phyloP scores from a whole-genome alignment of 2,329 filamentous ascomycete genomes.

The Neoscytalidium dimidiatum region DNA sequence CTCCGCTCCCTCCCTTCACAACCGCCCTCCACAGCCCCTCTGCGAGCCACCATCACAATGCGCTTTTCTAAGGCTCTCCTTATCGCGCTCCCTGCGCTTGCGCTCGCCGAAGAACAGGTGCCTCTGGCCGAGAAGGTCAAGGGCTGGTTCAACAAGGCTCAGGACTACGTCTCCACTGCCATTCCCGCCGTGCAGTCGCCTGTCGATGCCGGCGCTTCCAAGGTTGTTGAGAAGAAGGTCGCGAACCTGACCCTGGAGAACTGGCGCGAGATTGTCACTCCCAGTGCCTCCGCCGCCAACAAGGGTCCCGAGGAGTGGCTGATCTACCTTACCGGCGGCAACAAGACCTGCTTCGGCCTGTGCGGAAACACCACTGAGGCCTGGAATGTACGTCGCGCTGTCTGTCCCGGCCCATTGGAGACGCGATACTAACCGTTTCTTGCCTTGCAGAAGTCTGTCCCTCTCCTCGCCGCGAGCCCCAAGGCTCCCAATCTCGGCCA shows the following conservation, averaged over 20 bases:
- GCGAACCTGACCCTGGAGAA: slow-evolving; percentile 66
- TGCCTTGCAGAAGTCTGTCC: slow-evolving; percentile 58
- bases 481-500: slow-evolving; percentile 67
- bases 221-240: slow-evolving; percentile 55
- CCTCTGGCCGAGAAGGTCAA: slow-evolving; percentile 64
- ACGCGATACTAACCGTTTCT: neutral
- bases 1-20: neutral
- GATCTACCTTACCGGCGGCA: slow-evolving; percentile 72
- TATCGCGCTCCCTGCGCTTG: slow-evolving; percentile 53
- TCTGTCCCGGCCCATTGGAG: neutral
- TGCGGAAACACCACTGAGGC: slow-evolving; percentile 66
- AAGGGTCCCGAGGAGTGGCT: slow-evolving; percentile 73
- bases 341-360: slow-evolving; percentile 75
- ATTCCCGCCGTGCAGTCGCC: slow-evolving; percentile 42
- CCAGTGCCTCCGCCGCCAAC: slow-evolving; percentile 59
- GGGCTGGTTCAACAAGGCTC: slow-evolving; percentile 57
- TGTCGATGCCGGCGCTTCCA: slow-evolving; percentile 52
- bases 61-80: slow-evolving; percentile 43
- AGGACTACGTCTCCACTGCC: slow-evolving; percentile 56
- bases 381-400: slow-evolving; percentile 47
- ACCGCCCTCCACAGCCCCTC: neutral
- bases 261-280: slow-evolving; percentile 69
- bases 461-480: slow-evolving; percentile 62
- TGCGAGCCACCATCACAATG: slow-evolving; percentile 8
- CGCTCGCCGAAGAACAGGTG: slow-evolving; percentile 56